Evolutionary conservation across 2,329 filamentous ascomycete genomes (phyloP).

Genomic region (Curvularia hawaiiensis): DNA sequence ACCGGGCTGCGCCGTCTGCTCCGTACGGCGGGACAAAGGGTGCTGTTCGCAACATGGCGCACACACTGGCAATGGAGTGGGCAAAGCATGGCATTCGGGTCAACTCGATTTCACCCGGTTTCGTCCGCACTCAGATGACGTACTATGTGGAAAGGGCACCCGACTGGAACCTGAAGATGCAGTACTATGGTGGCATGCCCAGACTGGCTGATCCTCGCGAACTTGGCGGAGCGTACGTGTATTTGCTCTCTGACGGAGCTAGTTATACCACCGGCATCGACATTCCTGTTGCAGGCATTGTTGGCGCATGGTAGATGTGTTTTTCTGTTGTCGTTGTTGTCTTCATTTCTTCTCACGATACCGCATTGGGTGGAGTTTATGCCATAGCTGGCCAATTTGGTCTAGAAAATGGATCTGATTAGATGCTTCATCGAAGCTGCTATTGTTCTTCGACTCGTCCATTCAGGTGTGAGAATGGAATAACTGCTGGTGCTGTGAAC

Average conservation of each 20-base stretch:
- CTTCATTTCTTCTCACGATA: not conserved
- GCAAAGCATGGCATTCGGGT: conserved; percentile 80
- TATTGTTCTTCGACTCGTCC: not conserved
- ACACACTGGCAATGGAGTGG: conserved; percentile 79
- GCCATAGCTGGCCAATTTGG: not conserved
- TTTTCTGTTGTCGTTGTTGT: conserved; percentile 1
- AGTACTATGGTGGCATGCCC: conserved; percentile 61
- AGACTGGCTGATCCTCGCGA: conserved; percentile 58
- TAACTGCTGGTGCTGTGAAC: not conserved
- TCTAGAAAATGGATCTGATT: not conserved
- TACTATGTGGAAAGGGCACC: conserved; percentile 56
- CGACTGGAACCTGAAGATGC: conserved; percentile 59
- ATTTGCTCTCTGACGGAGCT: conserved; percentile 53
- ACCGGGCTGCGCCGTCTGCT: conserved; percentile 58
- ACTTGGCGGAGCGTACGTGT: conserved; percentile 57
- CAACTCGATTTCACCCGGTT: conserved; percentile 83
- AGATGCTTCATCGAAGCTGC: not conserved
- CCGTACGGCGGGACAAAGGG: conserved; percentile 53
- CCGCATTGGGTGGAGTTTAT: conserved; percentile 32
- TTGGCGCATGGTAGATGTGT: conserved; percentile 49
- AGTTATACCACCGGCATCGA: conserved; percentile 58
- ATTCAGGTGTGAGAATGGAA: not conserved
- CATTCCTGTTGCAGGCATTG: conserved; percentile 56
- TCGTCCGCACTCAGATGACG: conserved; percentile 75
- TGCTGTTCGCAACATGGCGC: conserved; percentile 51